A percentile compares a stretch with the other conserved stretches of the same genome.
Evolutionary conservation across 2,329 filamentous ascomycete genomes (phyloP).

Genomic region (Sphaerostilbella broomeana): DNA sequence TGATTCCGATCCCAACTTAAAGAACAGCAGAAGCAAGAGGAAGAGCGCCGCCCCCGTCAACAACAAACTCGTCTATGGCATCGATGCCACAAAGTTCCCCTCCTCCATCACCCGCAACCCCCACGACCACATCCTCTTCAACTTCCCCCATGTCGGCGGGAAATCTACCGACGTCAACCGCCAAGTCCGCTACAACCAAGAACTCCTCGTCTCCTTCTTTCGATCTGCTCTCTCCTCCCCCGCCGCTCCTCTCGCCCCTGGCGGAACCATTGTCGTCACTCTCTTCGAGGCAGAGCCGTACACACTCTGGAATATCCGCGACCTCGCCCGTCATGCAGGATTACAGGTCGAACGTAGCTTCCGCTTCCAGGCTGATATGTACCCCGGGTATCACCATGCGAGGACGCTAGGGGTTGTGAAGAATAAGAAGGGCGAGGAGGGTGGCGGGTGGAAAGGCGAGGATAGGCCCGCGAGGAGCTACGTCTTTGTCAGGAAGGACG

Average conservation of each 20-base stretch:
- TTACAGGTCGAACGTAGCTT: constrained; percentile 66
- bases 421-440: constrained; percentile 38
- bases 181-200: constrained; percentile 88
- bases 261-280: constrained; percentile 68
- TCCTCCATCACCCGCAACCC: constrained; percentile 34
- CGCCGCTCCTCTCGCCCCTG: constrained; percentile 28
- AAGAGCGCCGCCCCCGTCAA: constrained; percentile 16
- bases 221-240: constrained; percentile 36
- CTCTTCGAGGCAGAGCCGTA: constrained; percentile 94
- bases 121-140: constrained; percentile 83
- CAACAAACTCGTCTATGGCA: constrained; percentile 46
- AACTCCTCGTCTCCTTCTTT: constrained; percentile 66
- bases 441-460: constrained; percentile 37
- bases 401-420: constrained; percentile 62
- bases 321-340: constrained; percentile 73
- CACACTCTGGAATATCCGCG: constrained; percentile 88
- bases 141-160: constrained; percentile 94
- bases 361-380: constrained; percentile 57
- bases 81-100: constrained; percentile 61
- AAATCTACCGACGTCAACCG: constrained; percentile 89
- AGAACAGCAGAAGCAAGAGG: constrained; percentile 14
- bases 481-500: constrained; percentile 55
- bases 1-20: background rate
- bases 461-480: constrained; percentile 48
- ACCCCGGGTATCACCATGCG: constrained; percentile 69